Conservation (phyloP, 305 asterid genomes). For the Fraxinus ornus region DNA sequence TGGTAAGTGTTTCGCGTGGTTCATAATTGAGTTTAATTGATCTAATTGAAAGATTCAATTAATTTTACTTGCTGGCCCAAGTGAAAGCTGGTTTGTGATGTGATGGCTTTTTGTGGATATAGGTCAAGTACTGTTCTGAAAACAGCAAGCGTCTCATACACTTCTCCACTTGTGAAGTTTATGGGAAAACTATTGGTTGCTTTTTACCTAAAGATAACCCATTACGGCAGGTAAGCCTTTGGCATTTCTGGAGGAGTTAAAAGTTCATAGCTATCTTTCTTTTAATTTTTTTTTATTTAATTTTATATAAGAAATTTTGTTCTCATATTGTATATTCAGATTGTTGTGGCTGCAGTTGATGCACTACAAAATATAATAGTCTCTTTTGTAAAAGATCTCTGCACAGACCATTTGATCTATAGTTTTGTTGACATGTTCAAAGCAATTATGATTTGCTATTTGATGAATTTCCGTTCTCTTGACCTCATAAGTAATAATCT, state of each 20-base stretch:
- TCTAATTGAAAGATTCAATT: not conserved
- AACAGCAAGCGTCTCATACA: constrained; percentile 78
- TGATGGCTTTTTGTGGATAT: constrained; percentile 17
- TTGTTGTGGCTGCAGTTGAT: constrained; percentile 1
- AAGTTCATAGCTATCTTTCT: not conserved
- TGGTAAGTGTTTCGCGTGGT: constrained; percentile 46
- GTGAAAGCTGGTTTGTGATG: constrained; percentile 22
- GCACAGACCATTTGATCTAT: not conserved
- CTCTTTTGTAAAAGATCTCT: not conserved
- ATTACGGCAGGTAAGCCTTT: constrained; percentile 59
- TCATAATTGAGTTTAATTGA: not conserved
- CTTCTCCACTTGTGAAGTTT: constrained; percentile 80
- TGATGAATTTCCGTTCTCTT: not conserved
- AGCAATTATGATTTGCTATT: not conserved
- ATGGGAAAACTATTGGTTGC: constrained; percentile 70
- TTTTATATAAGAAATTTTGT: constrained; percentile 3
- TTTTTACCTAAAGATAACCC: constrained; percentile 77
- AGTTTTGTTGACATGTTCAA: not conserved
- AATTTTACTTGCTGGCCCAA: not conserved
- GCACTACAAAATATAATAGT: not conserved
- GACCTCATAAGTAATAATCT: not conserved
- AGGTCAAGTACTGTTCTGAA: constrained; percentile 85
- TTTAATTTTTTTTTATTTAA: not conserved
- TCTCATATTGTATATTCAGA: not conserved
- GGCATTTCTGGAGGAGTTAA: not conserved